A percentile compares a stretch with the other conserved stretches of the same genome.
Evolutionary conservation across 2,329 filamentous ascomycete species (phyloP).

Genomic region (Phialocephala subalpina): DNA sequence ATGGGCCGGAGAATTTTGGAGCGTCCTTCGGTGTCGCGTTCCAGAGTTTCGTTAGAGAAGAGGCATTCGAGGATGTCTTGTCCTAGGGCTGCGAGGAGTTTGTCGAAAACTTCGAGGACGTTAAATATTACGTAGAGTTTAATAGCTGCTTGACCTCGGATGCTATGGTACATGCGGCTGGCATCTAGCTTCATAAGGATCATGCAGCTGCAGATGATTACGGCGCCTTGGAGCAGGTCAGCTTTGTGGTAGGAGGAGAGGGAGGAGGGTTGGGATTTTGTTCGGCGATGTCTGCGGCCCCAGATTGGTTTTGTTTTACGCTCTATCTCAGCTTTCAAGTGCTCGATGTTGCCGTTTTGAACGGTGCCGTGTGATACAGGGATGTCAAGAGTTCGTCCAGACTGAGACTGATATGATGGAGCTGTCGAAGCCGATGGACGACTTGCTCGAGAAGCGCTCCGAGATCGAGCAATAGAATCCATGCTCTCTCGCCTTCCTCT

Average conservation of each 20-base stretch:
- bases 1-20: conserved; percentile 90
- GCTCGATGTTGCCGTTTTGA: conserved; percentile 27
- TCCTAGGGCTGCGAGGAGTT: conserved; percentile 87
- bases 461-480: conserved; percentile 37
- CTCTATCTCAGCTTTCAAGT: conserved; percentile 35
- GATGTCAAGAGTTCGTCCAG: conserved; percentile 25
- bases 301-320: conserved; percentile 41
- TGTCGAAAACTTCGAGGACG: conserved; percentile 90
- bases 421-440: conserved; percentile 36
- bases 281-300: conserved; percentile 68
- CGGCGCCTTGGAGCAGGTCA: conserved; percentile 87
- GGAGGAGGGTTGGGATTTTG: conserved; percentile 84
- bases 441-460: conserved; percentile 40
- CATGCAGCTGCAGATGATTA: conserved; percentile 86
- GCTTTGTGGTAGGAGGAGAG: conserved; percentile 92
- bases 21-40: conserved; percentile 84
- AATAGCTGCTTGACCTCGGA: conserved; percentile 94
- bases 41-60: conserved; percentile 91
- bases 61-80: conserved; percentile 97
- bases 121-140: conserved; percentile 99
- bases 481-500: conserved; percentile 56
- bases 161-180: conserved; percentile 97
- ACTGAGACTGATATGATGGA: conserved; percentile 37
- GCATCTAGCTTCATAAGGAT: conserved; percentile 92
- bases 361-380: conserved; percentile 21